Percentiles rank a stretch among this genome's conserved stretches.
Conservation (phyloP, 306 rosid genomes). For the Ochetophila trinervis region DNA sequence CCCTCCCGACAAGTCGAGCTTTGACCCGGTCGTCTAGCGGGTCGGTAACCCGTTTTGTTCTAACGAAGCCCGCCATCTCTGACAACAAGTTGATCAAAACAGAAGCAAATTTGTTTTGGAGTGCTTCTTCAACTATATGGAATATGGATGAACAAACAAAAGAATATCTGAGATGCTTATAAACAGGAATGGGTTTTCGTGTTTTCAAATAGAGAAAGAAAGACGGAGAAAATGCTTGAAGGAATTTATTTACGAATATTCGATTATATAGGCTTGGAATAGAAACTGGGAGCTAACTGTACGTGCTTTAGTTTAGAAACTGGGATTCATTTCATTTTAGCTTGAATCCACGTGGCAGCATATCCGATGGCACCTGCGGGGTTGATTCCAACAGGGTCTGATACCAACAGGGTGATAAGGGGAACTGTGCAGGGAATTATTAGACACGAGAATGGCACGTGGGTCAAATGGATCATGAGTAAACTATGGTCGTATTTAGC, state of each 20-base stretch:
- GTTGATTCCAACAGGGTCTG: no score
- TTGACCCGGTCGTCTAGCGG: slow-evolving; percentile 61
- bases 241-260: slow-evolving; percentile 30
- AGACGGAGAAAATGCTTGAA: neutral
- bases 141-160: neutral
- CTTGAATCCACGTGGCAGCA: slow-evolving; percentile 22
- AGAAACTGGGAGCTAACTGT: neutral
- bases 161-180: neutral
- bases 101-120: neutral
- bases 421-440: neutral
- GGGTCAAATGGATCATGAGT: slow-evolving; percentile 20
- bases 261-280: neutral
- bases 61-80: slow-evolving; percentile 28
- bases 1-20: slow-evolving; percentile 54
- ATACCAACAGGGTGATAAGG: no score
- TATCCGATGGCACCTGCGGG: slow-evolving; percentile 25
- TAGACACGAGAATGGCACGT: slow-evolving; percentile 44
- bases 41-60: slow-evolving; percentile 59
- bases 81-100: neutral
- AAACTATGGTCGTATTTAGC: no score
- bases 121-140: neutral
- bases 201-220: neutral
- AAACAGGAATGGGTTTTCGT: slow-evolving; percentile 1
- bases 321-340: no score
- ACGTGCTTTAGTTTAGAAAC: no score